Evolutionary conservation across 352 stramenopile species (phyloP).

Genomic region (Globisporangium iwayamae): DNA sequence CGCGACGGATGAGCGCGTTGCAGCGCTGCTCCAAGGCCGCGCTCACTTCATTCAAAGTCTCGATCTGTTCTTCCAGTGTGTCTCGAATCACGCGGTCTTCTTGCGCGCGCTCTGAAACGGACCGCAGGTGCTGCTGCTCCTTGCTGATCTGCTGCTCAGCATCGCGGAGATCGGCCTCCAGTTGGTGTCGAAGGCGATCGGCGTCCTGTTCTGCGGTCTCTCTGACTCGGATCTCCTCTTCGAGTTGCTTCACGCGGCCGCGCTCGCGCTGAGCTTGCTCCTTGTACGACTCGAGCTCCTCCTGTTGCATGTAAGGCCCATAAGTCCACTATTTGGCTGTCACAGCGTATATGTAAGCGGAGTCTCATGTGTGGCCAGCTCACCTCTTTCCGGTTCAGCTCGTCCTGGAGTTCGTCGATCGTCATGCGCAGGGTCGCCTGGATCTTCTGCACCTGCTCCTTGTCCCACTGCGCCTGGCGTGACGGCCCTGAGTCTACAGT

Average conservation of each 20-base stretch:
- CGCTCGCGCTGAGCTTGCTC: constrained; percentile 56
- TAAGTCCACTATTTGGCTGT: too few relatives aligned
- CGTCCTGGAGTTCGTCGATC: constrained; percentile 79
- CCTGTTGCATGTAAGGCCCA: constrained; percentile 14
- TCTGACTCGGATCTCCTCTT: constrained; percentile 39
- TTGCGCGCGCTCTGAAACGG: constrained; percentile 38
- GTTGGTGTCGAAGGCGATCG: constrained; percentile 32
- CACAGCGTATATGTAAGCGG: neutral
- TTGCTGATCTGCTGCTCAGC: constrained; percentile 51
- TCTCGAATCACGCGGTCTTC: constrained; percentile 51
- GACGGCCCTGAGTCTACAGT: constrained; percentile 8
- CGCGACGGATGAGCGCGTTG: constrained; percentile 55
- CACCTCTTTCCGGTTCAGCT: constrained; percentile 56
- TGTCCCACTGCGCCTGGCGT: constrained; percentile 52
- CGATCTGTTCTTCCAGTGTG: constrained; percentile 60
- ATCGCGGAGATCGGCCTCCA: constrained; percentile 54
- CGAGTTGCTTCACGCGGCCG: constrained; percentile 47
- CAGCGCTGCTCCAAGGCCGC: constrained; percentile 65
- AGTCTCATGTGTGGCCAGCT: neutral
- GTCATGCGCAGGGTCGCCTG: constrained; percentile 64
- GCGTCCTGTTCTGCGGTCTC: constrained; percentile 34
- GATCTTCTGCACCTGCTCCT: constrained; percentile 69
- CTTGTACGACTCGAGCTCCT: constrained; percentile 40
- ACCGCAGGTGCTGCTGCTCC: constrained; percentile 46
- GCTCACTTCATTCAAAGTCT: constrained; percentile 76